Conservation (phyloP, 2,329 filamentous ascomycete species). For the Botrytis pseudocinerea region DNA sequence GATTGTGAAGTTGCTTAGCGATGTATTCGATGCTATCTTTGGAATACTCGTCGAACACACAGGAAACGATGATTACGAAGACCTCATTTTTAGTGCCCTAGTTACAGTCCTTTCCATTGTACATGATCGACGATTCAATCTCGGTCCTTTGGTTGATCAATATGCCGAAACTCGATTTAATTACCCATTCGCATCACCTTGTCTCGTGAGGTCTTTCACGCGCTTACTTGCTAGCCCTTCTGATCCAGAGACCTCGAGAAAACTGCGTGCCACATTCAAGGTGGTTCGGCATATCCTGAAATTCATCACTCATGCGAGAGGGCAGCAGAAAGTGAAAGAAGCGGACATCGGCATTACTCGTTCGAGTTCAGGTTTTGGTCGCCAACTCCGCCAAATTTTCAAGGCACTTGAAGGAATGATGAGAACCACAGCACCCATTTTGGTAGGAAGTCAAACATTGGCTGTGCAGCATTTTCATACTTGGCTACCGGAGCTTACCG, state of each 20-base stretch:
- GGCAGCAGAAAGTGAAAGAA: constrained; percentile 86
- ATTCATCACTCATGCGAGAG: constrained; percentile 87
- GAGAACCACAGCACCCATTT: constrained; percentile 77
- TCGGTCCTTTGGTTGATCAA: constrained; percentile 85
- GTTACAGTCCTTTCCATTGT: constrained; percentile 91
- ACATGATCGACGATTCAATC: constrained; percentile 89
- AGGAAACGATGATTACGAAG: constrained; percentile 90
- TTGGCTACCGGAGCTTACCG: constrained; percentile 89
- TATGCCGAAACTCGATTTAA: constrained; percentile 89
- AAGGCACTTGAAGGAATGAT: constrained; percentile 87
- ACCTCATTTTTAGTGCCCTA: constrained; percentile 85
- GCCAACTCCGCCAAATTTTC: constrained; percentile 84
- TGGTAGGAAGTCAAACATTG: constrained; percentile 92
- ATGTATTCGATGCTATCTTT: constrained; percentile 90
- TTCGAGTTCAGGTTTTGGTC: constrained; percentile 70
- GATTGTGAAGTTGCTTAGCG: constrained; percentile 87
- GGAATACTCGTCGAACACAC: constrained; percentile 86
- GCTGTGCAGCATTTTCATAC: constrained; percentile 95
- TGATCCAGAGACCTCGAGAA: constrained; percentile 79
- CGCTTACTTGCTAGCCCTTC: constrained; percentile 79
- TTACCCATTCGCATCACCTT: constrained; percentile 88
- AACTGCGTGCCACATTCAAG: constrained; percentile 88
- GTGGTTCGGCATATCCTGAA: constrained; percentile 91
- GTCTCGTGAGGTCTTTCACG: constrained; percentile 82
- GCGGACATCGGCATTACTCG: constrained; percentile 81